Evolutionary conservation across 257 asterid genomes (phyloP).

Genomic region (Nicotiana knightiana): DNA sequence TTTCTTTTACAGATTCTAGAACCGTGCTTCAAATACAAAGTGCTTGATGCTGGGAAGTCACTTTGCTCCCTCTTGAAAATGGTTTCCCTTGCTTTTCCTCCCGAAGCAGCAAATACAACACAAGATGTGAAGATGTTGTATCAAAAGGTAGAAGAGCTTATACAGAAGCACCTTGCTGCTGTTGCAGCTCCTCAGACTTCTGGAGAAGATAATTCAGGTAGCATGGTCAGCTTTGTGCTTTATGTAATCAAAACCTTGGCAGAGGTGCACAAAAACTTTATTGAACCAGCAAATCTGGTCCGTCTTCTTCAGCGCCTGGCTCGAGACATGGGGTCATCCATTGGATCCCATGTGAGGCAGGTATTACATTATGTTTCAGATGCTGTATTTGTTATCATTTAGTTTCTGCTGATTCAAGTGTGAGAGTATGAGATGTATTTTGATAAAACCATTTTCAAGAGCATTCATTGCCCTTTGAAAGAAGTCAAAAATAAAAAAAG

Average conservation of each 20-base stretch:
- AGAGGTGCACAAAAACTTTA: constrained; percentile 83
- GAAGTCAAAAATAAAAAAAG: too few relatives aligned
- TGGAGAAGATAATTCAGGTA: constrained; percentile 86
- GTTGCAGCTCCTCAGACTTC: constrained; percentile 83
- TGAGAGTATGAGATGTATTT: background rate
- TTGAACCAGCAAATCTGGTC: constrained; percentile 74
- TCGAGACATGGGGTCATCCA: constrained; percentile 77
- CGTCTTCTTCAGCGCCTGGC: constrained; percentile 96
- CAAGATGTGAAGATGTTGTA: constrained; percentile 85
- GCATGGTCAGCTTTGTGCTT: constrained; percentile 94
- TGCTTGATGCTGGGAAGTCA: constrained; percentile 97
- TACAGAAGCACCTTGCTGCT: constrained; percentile 91
- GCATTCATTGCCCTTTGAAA: too few relatives aligned
- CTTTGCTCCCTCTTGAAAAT: constrained; percentile 87
- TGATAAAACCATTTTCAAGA: too few relatives aligned
- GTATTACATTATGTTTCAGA: constrained; percentile 35
- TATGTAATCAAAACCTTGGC: constrained; percentile 77
- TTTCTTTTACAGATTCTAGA: constrained; percentile 70
- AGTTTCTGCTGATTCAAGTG: background rate
- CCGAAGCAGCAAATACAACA: constrained; percentile 64
- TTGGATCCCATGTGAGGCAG: constrained; percentile 74
- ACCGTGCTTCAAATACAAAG: constrained; percentile 96
- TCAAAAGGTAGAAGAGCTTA: constrained; percentile 95
- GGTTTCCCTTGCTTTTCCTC: constrained; percentile 94
- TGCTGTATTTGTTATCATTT: background rate